phyloP scores from a whole-genome alignment of 225 moss, liverwort and hornwort genomes.

The Pseudisothecium myosuroides region DNA sequence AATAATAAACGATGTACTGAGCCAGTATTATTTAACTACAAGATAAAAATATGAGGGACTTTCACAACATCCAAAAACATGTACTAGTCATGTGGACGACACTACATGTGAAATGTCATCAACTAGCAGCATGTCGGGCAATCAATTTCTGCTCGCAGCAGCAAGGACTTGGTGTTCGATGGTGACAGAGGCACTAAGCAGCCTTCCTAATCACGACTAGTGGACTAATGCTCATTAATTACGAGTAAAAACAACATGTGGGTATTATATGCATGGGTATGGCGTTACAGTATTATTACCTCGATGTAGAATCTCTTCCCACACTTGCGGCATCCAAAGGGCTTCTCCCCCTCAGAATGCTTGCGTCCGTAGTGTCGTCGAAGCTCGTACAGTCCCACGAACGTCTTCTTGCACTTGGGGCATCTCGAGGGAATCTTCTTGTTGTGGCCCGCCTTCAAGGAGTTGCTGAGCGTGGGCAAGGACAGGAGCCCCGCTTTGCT shows the following conservation, averaged over 20 bases:
- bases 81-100: not conserved
- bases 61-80: not conserved
- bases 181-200: not conserved
- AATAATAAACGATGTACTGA: not conserved
- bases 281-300: not conserved
- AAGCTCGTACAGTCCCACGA: constrained; percentile 74
- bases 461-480: constrained; percentile 13
- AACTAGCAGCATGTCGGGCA: not conserved
- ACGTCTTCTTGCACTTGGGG: constrained; percentile 59
- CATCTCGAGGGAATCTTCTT: constrained; percentile 77
- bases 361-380: constrained; percentile 69
- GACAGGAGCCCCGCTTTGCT: constrained; percentile 16
- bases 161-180: not conserved
- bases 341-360: constrained; percentile 69
- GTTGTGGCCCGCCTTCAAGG: constrained; percentile 63
- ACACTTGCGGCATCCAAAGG: constrained; percentile 60
- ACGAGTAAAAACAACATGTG: not conserved
- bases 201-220: not conserved
- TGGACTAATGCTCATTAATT: too few relatives aligned
- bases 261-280: not conserved
- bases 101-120: not conserved
- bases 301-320: constrained; percentile 75
- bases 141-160: not conserved
- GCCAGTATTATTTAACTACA: too few relatives aligned
- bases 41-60: not conserved